Evolutionary conservation across 2,329 filamentous ascomycete species (phyloP).

Genomic region (Clonostachys chloroleuca): DNA sequence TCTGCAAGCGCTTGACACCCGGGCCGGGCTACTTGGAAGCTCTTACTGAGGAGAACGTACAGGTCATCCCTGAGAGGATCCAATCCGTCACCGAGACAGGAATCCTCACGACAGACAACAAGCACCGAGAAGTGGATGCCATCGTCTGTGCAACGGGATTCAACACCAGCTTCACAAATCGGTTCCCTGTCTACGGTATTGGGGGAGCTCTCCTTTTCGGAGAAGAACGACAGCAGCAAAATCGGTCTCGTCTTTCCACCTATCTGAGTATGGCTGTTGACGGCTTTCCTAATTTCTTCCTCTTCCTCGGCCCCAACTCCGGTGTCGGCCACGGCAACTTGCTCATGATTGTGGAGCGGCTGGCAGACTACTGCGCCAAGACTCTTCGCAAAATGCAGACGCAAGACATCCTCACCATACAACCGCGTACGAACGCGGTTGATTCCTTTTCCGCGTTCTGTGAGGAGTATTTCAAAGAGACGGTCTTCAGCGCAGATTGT

Average conservation of each 20-base stretch:
- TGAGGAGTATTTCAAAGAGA: constrained; percentile 45
- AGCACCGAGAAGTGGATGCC: constrained; percentile 42
- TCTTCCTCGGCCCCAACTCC: constrained; percentile 17
- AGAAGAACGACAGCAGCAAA: constrained; percentile 21
- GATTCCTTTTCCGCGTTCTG: constrained; percentile 45
- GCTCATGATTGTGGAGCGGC: constrained; percentile 45
- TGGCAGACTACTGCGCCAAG: constrained; percentile 44
- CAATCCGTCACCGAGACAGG: constrained; percentile 40
- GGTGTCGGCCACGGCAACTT: constrained; percentile 46
- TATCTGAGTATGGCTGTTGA: constrained; percentile 47
- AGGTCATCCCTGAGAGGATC: constrained; percentile 39
- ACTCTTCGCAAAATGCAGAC: constrained; percentile 41
- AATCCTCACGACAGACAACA: constrained; percentile 38
- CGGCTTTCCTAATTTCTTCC: constrained; percentile 35
- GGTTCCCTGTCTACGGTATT: constrained; percentile 31
- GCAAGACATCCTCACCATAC: constrained; percentile 25
- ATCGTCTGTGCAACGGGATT: constrained; percentile 53
- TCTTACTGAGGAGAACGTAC: constrained; percentile 36
- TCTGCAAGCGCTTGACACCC: constrained; percentile 41
- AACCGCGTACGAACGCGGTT: constrained; percentile 26
- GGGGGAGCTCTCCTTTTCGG: constrained; percentile 11
- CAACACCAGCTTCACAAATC: constrained; percentile 15
- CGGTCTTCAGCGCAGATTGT: constrained; percentile 27
- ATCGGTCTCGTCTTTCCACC: constrained; percentile 35
- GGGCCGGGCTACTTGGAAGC: constrained; percentile 41